These are phyloP conservation scores for Auriscalpium microsporum DNA, from an alignment of 768 basidiomycete genomes.

Conservation along the genomic window DNA sequence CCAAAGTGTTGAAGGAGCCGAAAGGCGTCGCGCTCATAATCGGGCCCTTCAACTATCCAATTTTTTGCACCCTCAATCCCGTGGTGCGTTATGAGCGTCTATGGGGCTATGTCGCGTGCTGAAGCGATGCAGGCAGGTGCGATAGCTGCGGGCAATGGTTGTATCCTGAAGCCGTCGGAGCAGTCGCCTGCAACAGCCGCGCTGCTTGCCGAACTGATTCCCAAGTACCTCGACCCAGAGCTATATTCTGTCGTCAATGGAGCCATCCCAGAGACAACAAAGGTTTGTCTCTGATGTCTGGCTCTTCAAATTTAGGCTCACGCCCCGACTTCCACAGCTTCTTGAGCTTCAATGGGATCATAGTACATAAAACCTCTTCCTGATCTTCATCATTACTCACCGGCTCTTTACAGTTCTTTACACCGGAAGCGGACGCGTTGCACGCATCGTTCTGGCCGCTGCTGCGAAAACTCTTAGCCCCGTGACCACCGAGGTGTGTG, in stretches of 20 bases:
- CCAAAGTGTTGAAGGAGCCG: conserved; percentile 62
- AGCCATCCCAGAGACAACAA: conserved; percentile 23
- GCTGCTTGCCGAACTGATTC: conserved; percentile 19
- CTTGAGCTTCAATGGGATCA: conserved; percentile 65
- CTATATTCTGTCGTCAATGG: conserved; percentile 27
- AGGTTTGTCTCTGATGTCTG: conserved; percentile 10
- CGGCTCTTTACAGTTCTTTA: conserved; percentile 41
- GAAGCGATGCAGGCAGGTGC: conserved; percentile 22
- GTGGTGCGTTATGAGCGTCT: conserved; percentile 35
- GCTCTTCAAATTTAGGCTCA: background rate
- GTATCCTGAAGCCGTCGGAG: conserved; percentile 30
- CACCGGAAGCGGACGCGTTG: conserved; percentile 53
- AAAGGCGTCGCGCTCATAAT: conserved; percentile 71
- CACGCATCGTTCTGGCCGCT: conserved; percentile 56
- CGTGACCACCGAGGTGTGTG: conserved; percentile 43
- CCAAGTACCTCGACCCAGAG: conserved; percentile 28
- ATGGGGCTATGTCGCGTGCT: background rate
- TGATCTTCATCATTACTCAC: conserved; percentile 6
- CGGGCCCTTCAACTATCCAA: conserved; percentile 68
- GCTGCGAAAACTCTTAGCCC: conserved; percentile 75
- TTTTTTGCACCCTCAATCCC: conserved; percentile 50
- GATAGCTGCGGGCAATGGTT: conserved; percentile 30
- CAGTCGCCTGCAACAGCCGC: conserved; percentile 19
- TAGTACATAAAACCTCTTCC: conserved; percentile 28
- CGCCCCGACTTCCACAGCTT: conserved; percentile 33